Conservation (phyloP, 768 basidiomycete species). For the Hemileccinum impolitum region DNA sequence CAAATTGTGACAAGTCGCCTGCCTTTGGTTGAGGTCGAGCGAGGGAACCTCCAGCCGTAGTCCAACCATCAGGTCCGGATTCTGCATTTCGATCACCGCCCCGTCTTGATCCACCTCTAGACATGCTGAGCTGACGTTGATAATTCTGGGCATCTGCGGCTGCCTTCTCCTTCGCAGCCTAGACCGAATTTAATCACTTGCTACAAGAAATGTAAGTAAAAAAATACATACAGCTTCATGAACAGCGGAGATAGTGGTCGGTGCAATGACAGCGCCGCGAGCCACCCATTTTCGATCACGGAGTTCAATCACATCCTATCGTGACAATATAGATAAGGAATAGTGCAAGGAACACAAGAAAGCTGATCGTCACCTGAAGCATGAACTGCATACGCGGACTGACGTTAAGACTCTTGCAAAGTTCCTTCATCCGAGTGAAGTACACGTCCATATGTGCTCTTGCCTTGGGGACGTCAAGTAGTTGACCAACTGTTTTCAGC, state of each 20-base stretch:
- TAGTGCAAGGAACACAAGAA: not conserved
- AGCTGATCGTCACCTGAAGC: slow-evolving; percentile 69
- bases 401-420: slow-evolving; percentile 71
- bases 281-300: slow-evolving; percentile 79
- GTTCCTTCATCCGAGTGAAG: slow-evolving; percentile 85
- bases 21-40: slow-evolving; percentile 68
- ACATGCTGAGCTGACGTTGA: slow-evolving; percentile 71
- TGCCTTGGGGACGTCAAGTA: slow-evolving; percentile 79
- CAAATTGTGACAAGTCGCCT: slow-evolving; percentile 84
- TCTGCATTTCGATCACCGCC: slow-evolving; percentile 70
- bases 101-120: slow-evolving; percentile 85
- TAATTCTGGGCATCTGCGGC: slow-evolving; percentile 56
- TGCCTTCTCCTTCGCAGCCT: slow-evolving; percentile 84
- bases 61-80: slow-evolving; percentile 84
- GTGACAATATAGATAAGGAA: not conserved
- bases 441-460: slow-evolving; percentile 88
- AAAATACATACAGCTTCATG: slow-evolving; percentile 72
- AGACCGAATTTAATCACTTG: slow-evolving; percentile 7
- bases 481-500: slow-evolving; percentile 80
- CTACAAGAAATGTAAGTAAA: not conserved
- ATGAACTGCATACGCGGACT: slow-evolving; percentile 91
- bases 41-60: slow-evolving; percentile 53
- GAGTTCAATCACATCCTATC: slow-evolving; percentile 86
- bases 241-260: slow-evolving; percentile 84
- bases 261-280: slow-evolving; percentile 70